Evolutionary conservation across 108 stramenopile species (phyloP).

Genomic region (Hondaea fermentalgiana): DNA sequence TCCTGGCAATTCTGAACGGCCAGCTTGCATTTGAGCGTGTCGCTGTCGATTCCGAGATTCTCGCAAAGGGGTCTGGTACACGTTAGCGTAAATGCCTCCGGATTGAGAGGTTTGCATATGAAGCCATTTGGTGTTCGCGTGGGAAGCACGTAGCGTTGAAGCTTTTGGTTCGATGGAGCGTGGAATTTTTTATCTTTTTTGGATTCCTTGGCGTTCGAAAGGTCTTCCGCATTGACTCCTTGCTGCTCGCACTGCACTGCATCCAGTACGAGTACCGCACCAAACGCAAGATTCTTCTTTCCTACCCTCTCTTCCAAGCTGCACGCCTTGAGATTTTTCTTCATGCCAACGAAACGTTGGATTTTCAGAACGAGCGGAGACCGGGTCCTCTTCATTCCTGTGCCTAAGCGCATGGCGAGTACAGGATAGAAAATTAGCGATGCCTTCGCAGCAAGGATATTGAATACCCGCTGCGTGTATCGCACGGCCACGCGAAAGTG

Average conservation of each 20-base stretch:
- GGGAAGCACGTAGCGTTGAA: not conserved
- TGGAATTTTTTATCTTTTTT: not conserved
- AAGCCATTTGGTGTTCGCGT: not conserved
- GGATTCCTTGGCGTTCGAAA: not conserved
- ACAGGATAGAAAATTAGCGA: not conserved
- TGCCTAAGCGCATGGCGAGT: not conserved
- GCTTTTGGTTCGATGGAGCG: not conserved
- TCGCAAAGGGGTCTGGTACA: not conserved
- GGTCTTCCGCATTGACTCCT: not conserved
- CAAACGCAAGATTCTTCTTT: not conserved
- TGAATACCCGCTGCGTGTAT: not conserved
- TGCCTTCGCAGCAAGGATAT: not conserved
- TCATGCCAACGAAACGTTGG: not conserved
- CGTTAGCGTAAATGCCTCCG: not conserved
- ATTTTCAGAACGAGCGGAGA: not conserved
- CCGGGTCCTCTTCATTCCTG: not conserved
- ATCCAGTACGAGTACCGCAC: not conserved
- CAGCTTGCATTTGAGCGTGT: not conserved
- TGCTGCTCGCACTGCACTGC: not conserved
- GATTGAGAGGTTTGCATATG: not conserved
- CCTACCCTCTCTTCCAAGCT: not conserved
- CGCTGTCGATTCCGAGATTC: not conserved
- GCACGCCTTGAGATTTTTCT: not conserved
- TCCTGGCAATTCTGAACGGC: not conserved
- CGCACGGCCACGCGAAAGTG: not conserved